Percentiles rank a stretch among this genome's conserved stretches.
Evolutionary conservation across 2,329 filamentous ascomycete species (phyloP).

Genomic region (Aquanectria penicillioides): DNA sequence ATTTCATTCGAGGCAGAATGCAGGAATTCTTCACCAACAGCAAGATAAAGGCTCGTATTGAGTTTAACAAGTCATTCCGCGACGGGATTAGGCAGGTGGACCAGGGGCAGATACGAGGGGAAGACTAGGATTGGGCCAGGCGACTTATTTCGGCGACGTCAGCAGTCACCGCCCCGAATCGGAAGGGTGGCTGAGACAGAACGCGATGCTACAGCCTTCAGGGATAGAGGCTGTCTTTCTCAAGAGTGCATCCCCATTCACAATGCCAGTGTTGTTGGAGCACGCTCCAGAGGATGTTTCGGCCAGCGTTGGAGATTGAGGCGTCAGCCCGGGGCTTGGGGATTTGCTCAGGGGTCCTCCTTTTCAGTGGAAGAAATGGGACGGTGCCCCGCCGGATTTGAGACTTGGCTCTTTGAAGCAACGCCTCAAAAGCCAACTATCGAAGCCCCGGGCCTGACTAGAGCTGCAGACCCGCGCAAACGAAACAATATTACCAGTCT

Average conservation of each 20-base stretch:
- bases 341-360: slow-evolving; percentile 1
- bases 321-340: neutral
- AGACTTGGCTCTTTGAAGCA: slow-evolving; percentile 9
- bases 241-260: too few relatives aligned
- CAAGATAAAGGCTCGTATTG: neutral
- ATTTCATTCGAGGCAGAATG: too few relatives aligned
- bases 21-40: too few relatives aligned
- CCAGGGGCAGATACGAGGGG: neutral
- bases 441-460: slow-evolving; percentile 23
- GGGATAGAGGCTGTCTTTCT: neutral
- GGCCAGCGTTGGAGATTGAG: slow-evolving; percentile 14
- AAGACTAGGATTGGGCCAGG: neutral
- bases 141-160: neutral
- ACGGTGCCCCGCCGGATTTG: slow-evolving; percentile 2
- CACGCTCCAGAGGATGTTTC: too few relatives aligned
- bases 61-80: slow-evolving; percentile 6
- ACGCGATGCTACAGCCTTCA: slow-evolving; percentile 13
- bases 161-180: neutral
- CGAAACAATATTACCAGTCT: slow-evolving; percentile 35
- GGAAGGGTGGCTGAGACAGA: neutral
- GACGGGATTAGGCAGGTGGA: neutral
- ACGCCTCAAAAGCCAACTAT: slow-evolving; percentile 26
- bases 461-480: slow-evolving; percentile 22
- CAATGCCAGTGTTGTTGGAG: neutral
- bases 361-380: neutral